phyloP scores from a whole-genome alignment of 2,329 filamentous ascomycete species.

The Cladosporium sp. region DNA sequence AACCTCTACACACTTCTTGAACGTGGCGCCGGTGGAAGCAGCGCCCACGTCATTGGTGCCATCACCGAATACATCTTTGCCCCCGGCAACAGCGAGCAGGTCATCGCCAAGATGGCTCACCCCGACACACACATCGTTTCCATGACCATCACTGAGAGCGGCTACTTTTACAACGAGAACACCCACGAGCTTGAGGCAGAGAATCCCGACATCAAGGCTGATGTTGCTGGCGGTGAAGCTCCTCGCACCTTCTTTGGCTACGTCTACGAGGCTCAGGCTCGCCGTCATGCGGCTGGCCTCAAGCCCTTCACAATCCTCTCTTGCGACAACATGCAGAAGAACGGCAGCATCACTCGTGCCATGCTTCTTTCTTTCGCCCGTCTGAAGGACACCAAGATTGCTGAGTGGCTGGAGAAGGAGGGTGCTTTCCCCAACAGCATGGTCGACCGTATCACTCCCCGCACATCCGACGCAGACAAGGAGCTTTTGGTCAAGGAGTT shows the following conservation, averaged over 20 bases:
- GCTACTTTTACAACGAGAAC: slow-evolving; percentile 56
- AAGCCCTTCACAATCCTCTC: slow-evolving; percentile 53
- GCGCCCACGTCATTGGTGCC: slow-evolving; percentile 46
- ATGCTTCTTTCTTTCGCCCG: slow-evolving; percentile 50
- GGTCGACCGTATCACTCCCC: slow-evolving; percentile 53
- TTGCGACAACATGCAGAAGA: slow-evolving; percentile 56
- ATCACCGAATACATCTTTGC: slow-evolving; percentile 52
- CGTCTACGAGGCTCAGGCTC: slow-evolving; percentile 48
- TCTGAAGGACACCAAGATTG: slow-evolving; percentile 44
- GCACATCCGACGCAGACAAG: slow-evolving; percentile 45
- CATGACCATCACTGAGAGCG: slow-evolving; percentile 53
- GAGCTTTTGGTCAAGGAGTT: slow-evolving; percentile 41
- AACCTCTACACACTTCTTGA: slow-evolving; percentile 52
- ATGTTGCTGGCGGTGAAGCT: slow-evolving; percentile 41
- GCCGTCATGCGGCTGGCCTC: slow-evolving; percentile 43
- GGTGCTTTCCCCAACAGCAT: slow-evolving; percentile 52
- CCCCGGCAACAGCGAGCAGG: slow-evolving; percentile 48
- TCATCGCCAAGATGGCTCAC: slow-evolving; percentile 53
- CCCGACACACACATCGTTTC: slow-evolving; percentile 52
- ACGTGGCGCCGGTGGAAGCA: slow-evolving; percentile 49
- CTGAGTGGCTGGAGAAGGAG: slow-evolving; percentile 46
- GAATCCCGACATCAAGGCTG: slow-evolving; percentile 47
- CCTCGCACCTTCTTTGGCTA: slow-evolving; percentile 50
- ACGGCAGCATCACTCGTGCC: slow-evolving; percentile 48
- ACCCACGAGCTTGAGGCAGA: slow-evolving; percentile 49